Evolutionary conservation across 2,329 filamentous ascomycete species (phyloP), one percentile per base, ranked within the genome.

Genomic region (Sporothrix protearum): DNA sequence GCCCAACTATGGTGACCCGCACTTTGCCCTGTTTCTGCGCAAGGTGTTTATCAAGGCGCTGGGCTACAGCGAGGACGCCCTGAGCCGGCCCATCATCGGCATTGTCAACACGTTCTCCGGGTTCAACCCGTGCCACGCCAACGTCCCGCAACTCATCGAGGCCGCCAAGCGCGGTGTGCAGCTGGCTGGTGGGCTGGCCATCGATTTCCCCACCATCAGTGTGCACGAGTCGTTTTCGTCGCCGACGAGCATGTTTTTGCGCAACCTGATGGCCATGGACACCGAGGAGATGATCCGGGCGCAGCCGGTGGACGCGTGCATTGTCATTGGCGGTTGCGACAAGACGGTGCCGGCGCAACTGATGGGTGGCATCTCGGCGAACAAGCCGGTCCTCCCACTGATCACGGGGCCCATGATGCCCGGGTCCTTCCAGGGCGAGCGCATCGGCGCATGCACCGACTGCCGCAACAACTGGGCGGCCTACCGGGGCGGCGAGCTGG

Each of bases 11-110:
- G 91, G 91, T 59, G 91, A 93, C 75, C 83, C 89, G 7, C 91
- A 92, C 79, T 93, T 93, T 81, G 91, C 89, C 0, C 84, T 93
- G 1, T 93, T 93, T 76, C 83, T 93, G 0, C 86, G 91, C 45
- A 93, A 93, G 76, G 90, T 89, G 30, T 93, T 93, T 79, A 92
- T 93, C 82, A 93, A 93, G 79, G 90, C 91, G 0, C 83, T 92
- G 1, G 91, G 91, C 0, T 93, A 92, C 78, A 88, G 87, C 72
- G 91, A 93, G 75, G 89, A 91, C 76, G 88, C 91, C 0, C 85
- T 93, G 0, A 88, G 88, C 0, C 82, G 89, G 1, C 91, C 91
- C 2, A 91, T 93, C 70, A 83, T 93, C n/a, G 91, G 91, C 66
- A 89, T 93, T 73, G 87, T 91, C 78, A 92, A 93, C 79, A 93